Percentiles rank a stretch among this genome's conserved stretches.
phyloP scores from a whole-genome alignment of 805 yeast genomes.

The Metschnikowia drakensbergensis region DNA sequence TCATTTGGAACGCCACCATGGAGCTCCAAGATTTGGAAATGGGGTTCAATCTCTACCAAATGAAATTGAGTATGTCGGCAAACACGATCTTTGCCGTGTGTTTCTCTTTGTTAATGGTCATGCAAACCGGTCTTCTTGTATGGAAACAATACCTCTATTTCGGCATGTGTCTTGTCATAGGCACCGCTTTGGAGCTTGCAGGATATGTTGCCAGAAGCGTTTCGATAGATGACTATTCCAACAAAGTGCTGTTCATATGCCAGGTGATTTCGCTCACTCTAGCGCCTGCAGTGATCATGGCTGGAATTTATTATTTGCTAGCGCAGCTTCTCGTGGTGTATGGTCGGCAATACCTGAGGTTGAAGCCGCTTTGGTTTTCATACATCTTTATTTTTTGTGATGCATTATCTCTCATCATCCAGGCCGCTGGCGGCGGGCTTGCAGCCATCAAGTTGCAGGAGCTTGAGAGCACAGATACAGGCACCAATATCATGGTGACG shows the following conservation, averaged over 20 bases:
- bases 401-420: constrained; percentile 45
- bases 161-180: constrained; percentile 51
- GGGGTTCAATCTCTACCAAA: constrained; percentile 20
- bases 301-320: constrained; percentile 69
- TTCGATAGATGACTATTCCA: constrained; percentile 29
- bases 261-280: constrained; percentile 69
- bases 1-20: constrained; percentile 20
- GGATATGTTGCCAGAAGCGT: constrained; percentile 65
- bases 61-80: constrained; percentile 13
- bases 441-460: constrained; percentile 21
- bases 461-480: constrained; percentile 33
- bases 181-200: constrained; percentile 55
- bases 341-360: constrained; percentile 39
- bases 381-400: constrained; percentile 66
- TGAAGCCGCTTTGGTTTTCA: constrained; percentile 59
- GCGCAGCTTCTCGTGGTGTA: constrained; percentile 64
- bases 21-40: constrained; percentile 19
- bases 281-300: constrained; percentile 84
- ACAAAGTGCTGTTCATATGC: constrained; percentile 44
- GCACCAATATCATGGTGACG: constrained; percentile 69
- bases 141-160: constrained; percentile 63
- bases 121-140: constrained; percentile 28
- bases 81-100: constrained; percentile 15
- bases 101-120: constrained; percentile 14
- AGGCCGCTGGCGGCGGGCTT: constrained; percentile 27